phyloP scores from a whole-genome alignment of 768 basidiomycete species.

The Boletus sp. region DNA sequence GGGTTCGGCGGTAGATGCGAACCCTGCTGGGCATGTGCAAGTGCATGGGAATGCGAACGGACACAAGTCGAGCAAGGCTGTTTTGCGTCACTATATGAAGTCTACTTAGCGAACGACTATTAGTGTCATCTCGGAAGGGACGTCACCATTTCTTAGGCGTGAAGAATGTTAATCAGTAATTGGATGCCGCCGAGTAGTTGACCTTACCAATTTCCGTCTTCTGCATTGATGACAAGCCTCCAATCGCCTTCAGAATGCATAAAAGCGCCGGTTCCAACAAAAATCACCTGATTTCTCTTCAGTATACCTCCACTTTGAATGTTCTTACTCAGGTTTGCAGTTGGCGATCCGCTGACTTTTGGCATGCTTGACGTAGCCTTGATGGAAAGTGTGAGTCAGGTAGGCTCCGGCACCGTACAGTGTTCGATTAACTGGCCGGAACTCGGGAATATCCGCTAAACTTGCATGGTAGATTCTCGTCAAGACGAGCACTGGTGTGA shows the following conservation, averaged over 20 bases:
- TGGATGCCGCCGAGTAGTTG: background rate
- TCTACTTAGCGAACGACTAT: conserved; percentile 4
- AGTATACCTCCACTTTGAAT: conserved; percentile 5
- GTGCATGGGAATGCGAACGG: conserved; percentile 69
- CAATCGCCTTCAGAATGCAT: background rate
- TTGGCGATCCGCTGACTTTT: conserved; percentile 26
- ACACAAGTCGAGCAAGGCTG: conserved; percentile 76
- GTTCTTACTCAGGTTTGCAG: conserved; percentile 1
- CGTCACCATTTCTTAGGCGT: conserved; percentile 58
- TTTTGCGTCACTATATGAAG: conserved; percentile 59
- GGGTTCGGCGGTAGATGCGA: conserved; percentile 51
- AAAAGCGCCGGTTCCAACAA: background rate
- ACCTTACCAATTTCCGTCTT: conserved; percentile 65
- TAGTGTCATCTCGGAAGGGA: background rate
- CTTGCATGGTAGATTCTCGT: too few relatives aligned
- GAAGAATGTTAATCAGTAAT: conserved; percentile 14
- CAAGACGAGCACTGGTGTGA: too few relatives aligned
- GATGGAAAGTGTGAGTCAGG: background rate
- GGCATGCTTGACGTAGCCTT: conserved; percentile 34
- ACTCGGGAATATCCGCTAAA: background rate
- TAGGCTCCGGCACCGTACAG: background rate
- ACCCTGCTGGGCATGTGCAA: conserved; percentile 60
- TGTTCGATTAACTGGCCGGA: background rate
- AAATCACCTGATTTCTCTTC: conserved; percentile 27
- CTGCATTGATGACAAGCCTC: conserved; percentile 61